Base-by-base conservation (phyloP, 2,329 filamentous ascomycete species). In the Tothia fuscella region DNA sequence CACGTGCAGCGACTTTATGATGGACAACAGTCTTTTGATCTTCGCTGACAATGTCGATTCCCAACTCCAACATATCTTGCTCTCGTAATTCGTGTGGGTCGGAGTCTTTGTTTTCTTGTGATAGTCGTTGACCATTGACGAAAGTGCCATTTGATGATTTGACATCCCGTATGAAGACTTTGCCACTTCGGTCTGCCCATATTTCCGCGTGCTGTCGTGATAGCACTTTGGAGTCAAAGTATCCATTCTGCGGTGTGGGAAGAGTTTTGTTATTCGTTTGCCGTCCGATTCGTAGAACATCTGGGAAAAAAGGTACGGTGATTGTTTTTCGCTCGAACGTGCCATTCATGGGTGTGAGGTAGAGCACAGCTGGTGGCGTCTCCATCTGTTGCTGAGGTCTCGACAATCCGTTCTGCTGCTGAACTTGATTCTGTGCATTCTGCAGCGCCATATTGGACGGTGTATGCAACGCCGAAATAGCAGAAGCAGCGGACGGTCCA, bases 141-240 rank as follows among this genome's bases (percentile, higher is more conserved):
- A 98, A 98, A 1, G 91, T 98, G 45, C 91, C 91, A 57, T 98
- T 98, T 30, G 91, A 98, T 0, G 91, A 96, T 63, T 96, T 98
- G 52, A 98, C 83, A 63, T 98, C 91, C 44, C 88, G 78, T 51
- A 98, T 96, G 74, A 80, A 96, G 32, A 98, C 82, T 58, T 94
- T 93, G 41, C 88, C 88, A 47, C 65, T 70, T 48, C 83, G 79
- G 41, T 84, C 80, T 12, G 91, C 87, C 78, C 87, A 96, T 28
- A 98, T 82, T 59, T 98, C 91, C 26, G 91, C 91, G 60, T 98
- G 91, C 58, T 95, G 87, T 53, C 91, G 75, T 29, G 91, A 96
- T 19, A 98, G 73, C 20, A 98, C 91, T 62, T 98, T 98, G 39
- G 89, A 96, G 60, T 98, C 91, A 56, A 98, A 98, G 61, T 83